A percentile compares a stretch with the other conserved stretches of the same genome.
These are phyloP conservation scores for Dalbergia oliveri DNA, from an alignment of 306 rosid genomes.

Conservation along the genomic window DNA sequence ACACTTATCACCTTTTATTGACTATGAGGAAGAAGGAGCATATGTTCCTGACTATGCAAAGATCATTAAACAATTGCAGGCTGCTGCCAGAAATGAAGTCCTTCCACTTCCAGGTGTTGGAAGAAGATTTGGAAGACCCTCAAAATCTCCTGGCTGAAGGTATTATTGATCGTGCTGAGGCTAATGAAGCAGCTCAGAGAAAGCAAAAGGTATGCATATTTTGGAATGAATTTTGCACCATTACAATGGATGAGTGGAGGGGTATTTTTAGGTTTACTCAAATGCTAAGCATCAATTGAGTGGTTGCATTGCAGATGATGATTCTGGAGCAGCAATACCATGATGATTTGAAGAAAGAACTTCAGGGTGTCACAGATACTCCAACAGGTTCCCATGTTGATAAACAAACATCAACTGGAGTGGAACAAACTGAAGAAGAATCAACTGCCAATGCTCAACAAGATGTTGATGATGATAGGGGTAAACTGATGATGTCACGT, in stretches of 20 bases:
- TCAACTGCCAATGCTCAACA: constrained; percentile 50
- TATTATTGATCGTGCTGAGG: constrained; percentile 79
- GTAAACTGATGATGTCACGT: constrained; percentile 57
- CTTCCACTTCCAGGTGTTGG: constrained; percentile 84
- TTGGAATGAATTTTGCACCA: background rate
- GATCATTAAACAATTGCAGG: constrained; percentile 76
- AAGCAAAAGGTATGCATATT: constrained; percentile 65
- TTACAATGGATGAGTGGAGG: background rate
- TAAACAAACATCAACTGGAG: constrained; percentile 55
- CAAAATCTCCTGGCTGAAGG: constrained; percentile 78
- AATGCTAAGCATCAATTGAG: constrained; percentile 18
- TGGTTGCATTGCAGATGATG: constrained; percentile 76
- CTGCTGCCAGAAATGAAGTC: constrained; percentile 74
- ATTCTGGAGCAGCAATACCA: constrained; percentile 72
- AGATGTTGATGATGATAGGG: constrained; percentile 55
- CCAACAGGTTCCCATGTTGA: constrained; percentile 50
- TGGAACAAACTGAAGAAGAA: constrained; percentile 53
- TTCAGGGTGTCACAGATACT: constrained; percentile 56
- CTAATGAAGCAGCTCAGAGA: constrained; percentile 80
- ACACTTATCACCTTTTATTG: constrained; percentile 90
- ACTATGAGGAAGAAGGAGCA: constrained; percentile 82
- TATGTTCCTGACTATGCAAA: constrained; percentile 93
- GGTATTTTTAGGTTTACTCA: background rate
- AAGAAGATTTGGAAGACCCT: constrained; percentile 87
- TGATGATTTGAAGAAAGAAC: constrained; percentile 82